Evolutionary conservation across 805 yeast species (phyloP), one percentile per base, ranked within the genome.

Genomic region (Dipodascus albidus): DNA sequence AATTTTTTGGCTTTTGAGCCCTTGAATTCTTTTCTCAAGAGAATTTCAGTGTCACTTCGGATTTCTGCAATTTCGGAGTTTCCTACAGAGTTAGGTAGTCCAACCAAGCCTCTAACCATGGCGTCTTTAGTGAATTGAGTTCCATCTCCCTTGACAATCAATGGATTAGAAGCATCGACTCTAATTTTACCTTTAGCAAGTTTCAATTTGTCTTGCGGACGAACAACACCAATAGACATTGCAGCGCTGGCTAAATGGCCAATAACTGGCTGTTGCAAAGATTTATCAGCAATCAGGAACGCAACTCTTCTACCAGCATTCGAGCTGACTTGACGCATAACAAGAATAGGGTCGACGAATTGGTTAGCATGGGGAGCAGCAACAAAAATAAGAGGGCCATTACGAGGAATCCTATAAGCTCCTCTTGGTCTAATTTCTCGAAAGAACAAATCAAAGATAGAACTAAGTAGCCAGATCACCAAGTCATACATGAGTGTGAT

Each of bases 311-410:
- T 74, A 4, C 81, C 77, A 1, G 85, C 76, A 54, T 80, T 81
- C 51, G 73, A 72, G 60, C 82, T 78, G 23, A 87, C 91, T 64
- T 85, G 91, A 49, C 85, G 83, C 85, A 87, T 83, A 49, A 93
- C 73, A 51, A 93, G 77, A 50, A 90, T 79, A 1, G 93, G 91
- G 59, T 81, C 87, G 33, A 90, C 88, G 64, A 90, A 90, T 69
- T 89, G 96, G 67, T 88, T 88, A n/a, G 96, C 95, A 71, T 91
- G 99, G 1, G 98, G 98, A 1, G 96, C 99, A 9, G 93, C 95
- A 35, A 93, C 98, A 57, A 93, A 83, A 53, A 91, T 84, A 6
- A 89, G 83, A 0, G 98, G 91, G 0, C 96, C 97, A 8, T 76
- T 67, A 27, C 76, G 73, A 14, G 85, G 85, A 51, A 80, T 75